These are phyloP conservation scores for Tephrocybe sp. DNA, from an alignment of 768 basidiomycete genomes.

Conservation along the genomic window DNA sequence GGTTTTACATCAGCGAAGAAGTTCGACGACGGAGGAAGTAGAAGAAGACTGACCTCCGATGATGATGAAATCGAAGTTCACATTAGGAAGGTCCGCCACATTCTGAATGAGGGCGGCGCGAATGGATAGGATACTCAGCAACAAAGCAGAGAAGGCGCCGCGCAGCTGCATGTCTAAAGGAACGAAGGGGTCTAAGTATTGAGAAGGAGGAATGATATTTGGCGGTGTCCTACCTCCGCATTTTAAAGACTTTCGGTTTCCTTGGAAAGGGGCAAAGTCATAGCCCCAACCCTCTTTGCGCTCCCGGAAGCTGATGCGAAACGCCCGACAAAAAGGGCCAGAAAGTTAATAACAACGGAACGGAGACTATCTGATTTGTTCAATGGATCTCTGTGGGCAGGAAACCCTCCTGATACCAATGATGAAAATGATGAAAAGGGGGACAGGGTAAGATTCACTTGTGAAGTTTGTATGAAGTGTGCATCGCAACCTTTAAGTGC, in stretches of 20 bases:
- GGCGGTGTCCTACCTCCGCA: neutral
- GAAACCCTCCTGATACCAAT: neutral
- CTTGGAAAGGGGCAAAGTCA: neutral
- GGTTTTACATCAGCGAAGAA: neutral
- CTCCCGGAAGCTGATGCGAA: neutral
- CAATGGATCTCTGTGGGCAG: neutral
- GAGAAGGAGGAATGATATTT: neutral
- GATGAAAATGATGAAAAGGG: neutral
- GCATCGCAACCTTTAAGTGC: conserved; percentile 1
- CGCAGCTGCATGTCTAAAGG: conserved; percentile 2
- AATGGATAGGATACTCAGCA: conserved; percentile 4
- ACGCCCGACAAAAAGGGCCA: neutral
- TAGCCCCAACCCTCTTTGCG: neutral
- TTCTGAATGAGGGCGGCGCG: conserved; percentile 5
- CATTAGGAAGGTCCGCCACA: neutral
- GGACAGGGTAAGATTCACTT: neutral
- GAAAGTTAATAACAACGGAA: neutral
- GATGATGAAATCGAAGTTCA: conserved; percentile 10
- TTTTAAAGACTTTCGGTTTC: neutral
- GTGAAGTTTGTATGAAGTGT: neutral
- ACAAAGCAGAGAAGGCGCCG: neutral
- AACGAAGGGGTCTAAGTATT: neutral
- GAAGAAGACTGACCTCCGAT: conserved; percentile 2
- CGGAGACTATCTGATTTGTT: too few species aligned
- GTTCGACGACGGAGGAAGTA: neutral